Base-by-base conservation (phyloP, 73 alveolate genomes). In the Blepharisma stoltei region DNA sequence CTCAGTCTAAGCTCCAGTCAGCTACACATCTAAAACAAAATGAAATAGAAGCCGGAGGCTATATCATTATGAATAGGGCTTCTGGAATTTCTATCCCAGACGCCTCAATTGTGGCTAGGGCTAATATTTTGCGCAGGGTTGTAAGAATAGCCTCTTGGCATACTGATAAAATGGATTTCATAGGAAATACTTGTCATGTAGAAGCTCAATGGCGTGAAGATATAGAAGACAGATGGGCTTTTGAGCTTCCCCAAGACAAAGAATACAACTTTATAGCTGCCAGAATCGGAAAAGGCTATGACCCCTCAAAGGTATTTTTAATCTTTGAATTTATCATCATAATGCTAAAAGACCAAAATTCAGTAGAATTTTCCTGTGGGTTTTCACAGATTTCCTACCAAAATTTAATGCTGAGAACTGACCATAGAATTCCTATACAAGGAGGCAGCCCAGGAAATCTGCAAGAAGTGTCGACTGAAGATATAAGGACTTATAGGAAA, bases 361-460 rank as follows among this genome's bases (percentile, higher is more conserved):
- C 73, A 1, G 46, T 60, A 8, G 73, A 60, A 60, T 14, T 60
- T n/a, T 18, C 48, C 0, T 60, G 73, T 5, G 73, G 73, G 3
- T 60, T 60, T 25, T n/a, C 73, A 9, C 14, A 60, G 23, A 25
- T 60, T 18, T 14, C 38, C 4, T 60, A 60, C 5, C 14, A 11
- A 25, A 38, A 60, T 14, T 9, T 60, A 14, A 25, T 25, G 37
- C 14, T 60, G 73, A n/a, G 73, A 60, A 60, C 73, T 11, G 14
- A n/a, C 14, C 73, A 60, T 25, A 60, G 23, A 25, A 38, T 60
- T 60, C 37, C 23, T 20, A 60, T 60, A 8, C 37, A 60, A 14
- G 73, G 73, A 60, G 73, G 73, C 18, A 60, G 49, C 45, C 73
- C 73, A 25, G 73, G 23, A 20, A 60, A 60, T 60, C 46, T 14